Evolutionary conservation across 164 flowering plant species (phyloP), one percentile per base, ranked within the genome.

Genomic region (Piper betle): DNA sequence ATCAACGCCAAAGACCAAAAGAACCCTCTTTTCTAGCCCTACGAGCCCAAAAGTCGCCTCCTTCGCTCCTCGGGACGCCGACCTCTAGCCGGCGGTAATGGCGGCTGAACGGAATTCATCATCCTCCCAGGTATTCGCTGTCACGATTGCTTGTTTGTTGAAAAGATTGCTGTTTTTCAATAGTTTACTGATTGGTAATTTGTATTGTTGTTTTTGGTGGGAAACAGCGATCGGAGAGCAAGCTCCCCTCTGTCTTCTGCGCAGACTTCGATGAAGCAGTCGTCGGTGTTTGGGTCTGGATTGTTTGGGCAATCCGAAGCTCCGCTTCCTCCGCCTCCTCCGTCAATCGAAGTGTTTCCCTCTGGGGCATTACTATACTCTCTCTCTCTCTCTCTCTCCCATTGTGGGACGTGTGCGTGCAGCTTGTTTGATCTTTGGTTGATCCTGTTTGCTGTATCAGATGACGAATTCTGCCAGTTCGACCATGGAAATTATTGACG

Each of bases 301-400:
- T 75, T 85, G 69, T 61, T 78, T 5, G 84, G 78, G 50, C 72
- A 72, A 33, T 55, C 71, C 4, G 80, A 80, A 60, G 55, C 16
- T 38, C 69, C 84, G 39, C 79, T 69, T 19, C 82, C 81, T 1
- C 87, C 89, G 59, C 86, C 83, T 6, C 96, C 97, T 64, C 89
- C 89, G 66, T 82, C 77, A 59, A 39, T 81, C 33, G 96, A 91
- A 77, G 87, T 91, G 3, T 75, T 74, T 57, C 43, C 75, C 63
- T 79, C 90, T 0, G 79, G 84, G 87, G 94, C 85, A 63, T 10
- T 17, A 20, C 7, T 5, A 25, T 19, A 52, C 17, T 65, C 55
- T 9, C 41, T 25, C 16, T 39, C 18, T 55, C 20, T 12, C 20
- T 55, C 2, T 19, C 18, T 19, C 20, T 55, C 10, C 33, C 7